Evolutionary conservation across 108 stramenopile species (phyloP).

Genomic region (Poteriospumella lacustris): DNA sequence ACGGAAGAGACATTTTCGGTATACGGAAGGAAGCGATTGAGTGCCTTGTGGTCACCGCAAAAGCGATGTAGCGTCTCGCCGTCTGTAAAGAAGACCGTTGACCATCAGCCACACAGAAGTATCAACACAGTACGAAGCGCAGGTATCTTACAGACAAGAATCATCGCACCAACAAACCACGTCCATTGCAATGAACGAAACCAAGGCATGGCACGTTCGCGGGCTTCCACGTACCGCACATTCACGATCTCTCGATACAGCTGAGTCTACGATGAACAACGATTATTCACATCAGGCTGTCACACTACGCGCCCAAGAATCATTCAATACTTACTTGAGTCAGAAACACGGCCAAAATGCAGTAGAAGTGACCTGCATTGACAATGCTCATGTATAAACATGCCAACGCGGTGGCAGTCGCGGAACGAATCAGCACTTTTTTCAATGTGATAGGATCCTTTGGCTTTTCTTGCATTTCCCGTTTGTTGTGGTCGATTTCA

Average conservation of each 20-base stretch:
- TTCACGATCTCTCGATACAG: slow-evolving; percentile 90
- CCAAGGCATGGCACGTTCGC: slow-evolving; percentile 79
- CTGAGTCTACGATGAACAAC: slow-evolving; percentile 50
- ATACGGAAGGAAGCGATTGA: slow-evolving; percentile 37
- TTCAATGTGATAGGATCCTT: neutral
- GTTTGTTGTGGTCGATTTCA: no score
- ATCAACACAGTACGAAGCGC: slow-evolving; percentile 52
- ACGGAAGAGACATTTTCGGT: slow-evolving; percentile 59
- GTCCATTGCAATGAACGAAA: slow-evolving; percentile 96
- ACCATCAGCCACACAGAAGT: slow-evolving; percentile 45
- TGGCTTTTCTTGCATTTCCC: neutral
- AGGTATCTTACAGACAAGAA: slow-evolving; percentile 68
- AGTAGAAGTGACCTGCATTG: slow-evolving; percentile 14
- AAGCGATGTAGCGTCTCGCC: slow-evolving; percentile 11
- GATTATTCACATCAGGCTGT: no score
- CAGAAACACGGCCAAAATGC: slow-evolving; percentile 1
- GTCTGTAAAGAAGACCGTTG: slow-evolving; percentile 4
- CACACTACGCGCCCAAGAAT: no score
- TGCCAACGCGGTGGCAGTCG: neutral
- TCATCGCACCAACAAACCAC: slow-evolving; percentile 84
- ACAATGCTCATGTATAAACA: neutral
- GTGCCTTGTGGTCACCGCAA: slow-evolving; percentile 23
- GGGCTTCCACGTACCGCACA: slow-evolving; percentile 77
- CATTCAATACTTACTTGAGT: slow-evolving; percentile 17
- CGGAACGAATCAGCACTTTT: neutral